Conservation (phyloP, 148 eudicot genomes). For the Hydrangea macrophylla region DNA sequence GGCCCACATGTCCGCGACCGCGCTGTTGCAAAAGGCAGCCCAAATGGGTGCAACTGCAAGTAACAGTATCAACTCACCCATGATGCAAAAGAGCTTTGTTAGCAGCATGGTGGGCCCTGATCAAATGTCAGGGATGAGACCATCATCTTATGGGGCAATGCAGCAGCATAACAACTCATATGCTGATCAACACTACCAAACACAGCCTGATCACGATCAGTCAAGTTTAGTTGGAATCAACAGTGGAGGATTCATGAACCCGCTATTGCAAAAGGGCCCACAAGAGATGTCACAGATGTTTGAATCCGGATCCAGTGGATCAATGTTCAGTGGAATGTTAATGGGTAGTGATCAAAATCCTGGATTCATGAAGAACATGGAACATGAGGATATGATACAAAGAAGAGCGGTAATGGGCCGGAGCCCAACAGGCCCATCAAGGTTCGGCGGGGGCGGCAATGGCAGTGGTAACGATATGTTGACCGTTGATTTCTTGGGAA, state of each 20-base stretch:
- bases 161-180: conserved; percentile 18
- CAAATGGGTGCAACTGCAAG: conserved; percentile 57
- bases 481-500: conserved; percentile 53
- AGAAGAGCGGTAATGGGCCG: conserved; percentile 5
- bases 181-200: conserved; percentile 27
- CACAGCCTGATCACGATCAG: conserved; percentile 25
- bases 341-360: conserved; percentile 25
- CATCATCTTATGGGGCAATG: conserved; percentile 8
- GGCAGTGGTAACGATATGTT: conserved; percentile 19
- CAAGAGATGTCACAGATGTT: conserved; percentile 28
- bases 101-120: conserved; percentile 39
- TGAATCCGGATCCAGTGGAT: conserved; percentile 5
- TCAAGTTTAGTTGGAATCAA: conserved; percentile 17
- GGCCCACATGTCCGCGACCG: conserved; percentile 51
- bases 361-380: conserved; percentile 13
- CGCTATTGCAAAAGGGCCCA: conserved; percentile 28
- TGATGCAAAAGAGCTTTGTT: conserved; percentile 41
- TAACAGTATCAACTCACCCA: conserved; percentile 35
- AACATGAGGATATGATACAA: conserved; percentile 12
- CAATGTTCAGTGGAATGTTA: conserved; percentile 33
- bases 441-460: conserved; percentile 6
- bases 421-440: neutral
- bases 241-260: conserved; percentile 11
- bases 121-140: conserved; percentile 10
- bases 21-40: conserved; percentile 53